These are phyloP conservation scores for Thraustotheca clavata DNA, from an alignment of 352 stramenopile genomes.

Conservation along the genomic window DNA sequence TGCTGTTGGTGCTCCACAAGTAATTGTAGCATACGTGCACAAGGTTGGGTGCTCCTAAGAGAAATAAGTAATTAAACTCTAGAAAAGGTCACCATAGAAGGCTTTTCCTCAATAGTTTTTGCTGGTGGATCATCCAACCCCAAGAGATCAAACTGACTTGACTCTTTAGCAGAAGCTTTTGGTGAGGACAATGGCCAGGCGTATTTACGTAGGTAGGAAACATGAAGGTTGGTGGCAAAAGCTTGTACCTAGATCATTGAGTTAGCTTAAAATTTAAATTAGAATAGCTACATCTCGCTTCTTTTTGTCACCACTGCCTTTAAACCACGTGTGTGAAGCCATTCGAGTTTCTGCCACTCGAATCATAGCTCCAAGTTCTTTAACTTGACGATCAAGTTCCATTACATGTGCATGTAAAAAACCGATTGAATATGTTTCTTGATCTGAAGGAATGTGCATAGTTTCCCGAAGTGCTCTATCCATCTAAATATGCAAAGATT, in stretches of 20 bases:
- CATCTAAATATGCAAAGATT: constrained; percentile 1
- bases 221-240: constrained; percentile 77
- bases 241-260: constrained; percentile 55
- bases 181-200: constrained; percentile 7
- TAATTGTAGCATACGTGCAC: constrained; percentile 53
- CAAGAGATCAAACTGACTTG: constrained; percentile 9
- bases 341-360: constrained; percentile 23
- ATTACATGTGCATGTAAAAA: constrained; percentile 19
- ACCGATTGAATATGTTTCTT: constrained; percentile 15
- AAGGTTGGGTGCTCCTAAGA: constrained; percentile 1
- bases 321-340: constrained; percentile 67
- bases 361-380: constrained; percentile 20
- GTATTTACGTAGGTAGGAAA: constrained; percentile 74
- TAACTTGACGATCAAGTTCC: constrained; percentile 16
- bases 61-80: too few relatives aligned
- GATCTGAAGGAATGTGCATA: constrained; percentile 13
- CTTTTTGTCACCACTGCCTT: constrained; percentile 78
- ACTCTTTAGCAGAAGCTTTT: background rate
- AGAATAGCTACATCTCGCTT: constrained; percentile 12
- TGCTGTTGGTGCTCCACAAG: constrained; percentile 69
- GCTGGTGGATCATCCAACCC: background rate
- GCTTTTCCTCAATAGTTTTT: too few relatives aligned
- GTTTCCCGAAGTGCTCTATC: constrained; percentile 15
- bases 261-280: background rate
- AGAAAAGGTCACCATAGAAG: background rate